Base-by-base conservation (phyloP, 768 basidiomycete species). In the Tephrocybe sp. region DNA sequence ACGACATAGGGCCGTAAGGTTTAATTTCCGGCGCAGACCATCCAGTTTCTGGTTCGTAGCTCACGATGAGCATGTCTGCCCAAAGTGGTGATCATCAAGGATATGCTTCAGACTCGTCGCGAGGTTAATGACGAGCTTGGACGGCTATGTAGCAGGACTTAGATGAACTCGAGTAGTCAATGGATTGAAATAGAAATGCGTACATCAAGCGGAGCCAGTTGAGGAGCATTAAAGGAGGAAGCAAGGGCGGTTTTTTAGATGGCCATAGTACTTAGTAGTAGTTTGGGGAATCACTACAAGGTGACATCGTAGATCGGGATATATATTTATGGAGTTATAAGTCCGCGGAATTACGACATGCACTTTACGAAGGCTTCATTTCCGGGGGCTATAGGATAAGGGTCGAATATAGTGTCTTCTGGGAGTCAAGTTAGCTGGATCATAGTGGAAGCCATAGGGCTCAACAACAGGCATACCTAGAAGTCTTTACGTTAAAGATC, bases 1-100 rank as follows among this genome's bases (percentile, higher is more conserved):
- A 68, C 3, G 67, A 64, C 35, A 92, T 60, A 2, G 85, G 85
- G 0, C 76, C 84, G 58, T 92, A 89, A 0, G 87, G 87, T 59
- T 80, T 84, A 61, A 91, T 87, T 58, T 85, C 79, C 0, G 89
- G 89, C 1, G 74, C 68, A 7, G 79, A 79, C 89, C 89, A 91
- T 9, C 89, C 88, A 4, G 66, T 73, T 14, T 64, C 56, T 0
- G 85, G 83, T 43, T 84, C 74, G 68, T 82, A 89, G n/a, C 75
- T 73, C 19, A 77, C 70, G 32, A 84, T 66, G 26, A 88, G 75
- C 88, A 92, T 92, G 65, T 93, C 68, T 75, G 68, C 14, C 88
- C 87, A 43, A 87, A 89, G 1, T 62, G 63, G 34, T 86, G 64
- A 6, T 69, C 65, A 32, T 80, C 74, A 0, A 80, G 80, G 0